These are phyloP conservation scores for Spiraea crenata DNA, from an alignment of 331 rosid genomes.

Conservation along the genomic window DNA sequence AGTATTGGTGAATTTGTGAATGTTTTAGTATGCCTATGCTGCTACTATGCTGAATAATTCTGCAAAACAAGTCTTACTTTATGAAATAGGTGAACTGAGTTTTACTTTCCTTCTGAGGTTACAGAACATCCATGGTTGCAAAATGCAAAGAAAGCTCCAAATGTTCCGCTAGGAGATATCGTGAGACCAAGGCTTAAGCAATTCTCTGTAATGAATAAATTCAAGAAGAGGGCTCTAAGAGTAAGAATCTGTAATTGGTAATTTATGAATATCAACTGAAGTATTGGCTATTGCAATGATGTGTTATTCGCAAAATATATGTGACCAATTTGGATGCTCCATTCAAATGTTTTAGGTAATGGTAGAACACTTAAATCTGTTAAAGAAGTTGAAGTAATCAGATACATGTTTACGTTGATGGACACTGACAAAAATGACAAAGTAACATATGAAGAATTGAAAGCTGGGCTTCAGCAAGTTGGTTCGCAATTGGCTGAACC, in stretches of 20 bases:
- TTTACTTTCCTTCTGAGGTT: slow-evolving; percentile 19
- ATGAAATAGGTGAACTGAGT: slow-evolving; percentile 20
- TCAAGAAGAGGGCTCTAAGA: slow-evolving; percentile 92
- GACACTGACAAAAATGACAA: slow-evolving; percentile 87
- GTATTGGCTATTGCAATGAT: slow-evolving; percentile 17
- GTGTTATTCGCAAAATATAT: background rate
- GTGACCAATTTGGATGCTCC: slow-evolving; percentile 20
- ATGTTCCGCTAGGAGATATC: slow-evolving; percentile 94
- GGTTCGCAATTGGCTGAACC: slow-evolving; percentile 97
- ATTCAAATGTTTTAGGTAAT: slow-evolving; percentile 63
- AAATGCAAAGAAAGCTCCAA: slow-evolving; percentile 70
- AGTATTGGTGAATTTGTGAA: background rate
- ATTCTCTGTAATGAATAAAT: slow-evolving; percentile 94
- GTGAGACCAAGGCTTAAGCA: slow-evolving; percentile 95
- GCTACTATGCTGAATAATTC: too few species aligned
- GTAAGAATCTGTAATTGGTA: slow-evolving; percentile 50
- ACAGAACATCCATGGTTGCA: slow-evolving; percentile 94
- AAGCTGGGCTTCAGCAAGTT: slow-evolving; percentile 79
- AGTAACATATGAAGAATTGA: slow-evolving; percentile 81
- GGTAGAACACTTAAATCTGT: slow-evolving; percentile 82
- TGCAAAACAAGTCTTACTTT: slow-evolving; percentile 6
- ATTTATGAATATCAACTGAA: slow-evolving; percentile 21
- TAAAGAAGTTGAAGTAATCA: slow-evolving; percentile 96
- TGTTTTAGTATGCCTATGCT: background rate
- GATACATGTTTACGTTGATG: slow-evolving; percentile 91